Base-by-base conservation (phyloP, 306 rosid species). In the Rosa lucieae region DNA sequence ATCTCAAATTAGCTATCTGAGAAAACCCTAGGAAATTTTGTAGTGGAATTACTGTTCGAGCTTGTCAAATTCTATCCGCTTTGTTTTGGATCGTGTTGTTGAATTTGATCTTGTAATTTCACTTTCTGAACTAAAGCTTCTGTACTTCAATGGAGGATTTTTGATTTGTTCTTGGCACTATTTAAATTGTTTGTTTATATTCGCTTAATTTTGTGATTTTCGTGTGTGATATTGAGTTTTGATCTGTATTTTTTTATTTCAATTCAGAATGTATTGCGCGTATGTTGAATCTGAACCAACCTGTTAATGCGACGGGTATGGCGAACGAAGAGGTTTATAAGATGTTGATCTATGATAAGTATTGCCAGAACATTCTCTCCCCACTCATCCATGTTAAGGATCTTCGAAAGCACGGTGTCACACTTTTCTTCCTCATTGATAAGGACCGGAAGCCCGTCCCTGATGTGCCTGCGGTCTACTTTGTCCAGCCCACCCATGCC, bases 221-320 rank as follows among this genome's bases (percentile, higher is more conserved):
- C 1, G 62, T 10, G 63, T 37, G 15, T 68, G 55, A 47, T 66
- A 23, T 67, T 77, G 84, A 81, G 4, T 32, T 32, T 74, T 39
- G 84, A 81, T 81, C 77, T 79, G 56, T 79, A 40, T 18, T 56
- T 82, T 35, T 10, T 48, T 32, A 1, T 32, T 32, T 32, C 43
- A 52, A n/a, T 75, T 69, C 95, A 95, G 99, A 95, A 91, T 91
- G 98, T 82, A 89, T 95, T 53, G 78, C 85, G 2, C 92, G 99
- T 35, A 91, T 95, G 97, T 79, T 95, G 89, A 95, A 95, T 90
- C 90, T 95, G 87, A 95, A 95, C 77, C 99, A 92, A 70, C 97
- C 98, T 4, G 81, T 92, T 3, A 90, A 67, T 84, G 83, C 93
- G 7, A 67, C 90, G 13, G 95, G 92, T 44, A 91, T 92, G 4